Base-by-base conservation (phyloP, 441 rosid genomes). In the Euphorbia celastroides region DNA sequence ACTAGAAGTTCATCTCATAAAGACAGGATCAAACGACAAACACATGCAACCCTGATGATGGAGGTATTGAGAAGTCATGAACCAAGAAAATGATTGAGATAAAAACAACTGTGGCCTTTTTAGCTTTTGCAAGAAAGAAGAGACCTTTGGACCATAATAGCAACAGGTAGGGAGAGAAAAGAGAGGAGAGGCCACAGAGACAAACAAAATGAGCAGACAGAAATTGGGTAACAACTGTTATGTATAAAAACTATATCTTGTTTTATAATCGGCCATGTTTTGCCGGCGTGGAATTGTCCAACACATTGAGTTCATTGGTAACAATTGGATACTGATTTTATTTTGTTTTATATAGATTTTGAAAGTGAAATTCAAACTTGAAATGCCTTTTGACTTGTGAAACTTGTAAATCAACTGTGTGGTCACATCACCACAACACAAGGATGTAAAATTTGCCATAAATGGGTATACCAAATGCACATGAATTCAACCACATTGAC, bases 41-140 rank as follows among this genome's bases (percentile, higher is more conserved):
- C 20, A 26, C 30, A 57, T 57, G 23, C 36, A 55, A 17, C 30
- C 57, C 16, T 55, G 31, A 6, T 26, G 38, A 66, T n/a, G 28
- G 63, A 57, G 28, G 48, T 27, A 32, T 27, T 13, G 20, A 7
- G 14, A 31, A 52, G 14, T 11, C 41, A 67, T 1, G 16, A 57
- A 54, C 1, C 7, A 16, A 36, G 10, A 19, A 30, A 67, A 5
- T 6, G 32, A 42, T 5, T 38, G 7, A 38, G 5, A 30, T 44
- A 58, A 57, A 62, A 32, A 19, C 69, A 42, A 56, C 63, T 23
- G 41, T 27, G 27, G n/a, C 56, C 42, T 42, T 57, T 65, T 57
- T 17, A 57, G 56, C 62, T 57, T 42, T 32, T 57, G 31, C 44
- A 26, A 44, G 70, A 11, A 5, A 28, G 30, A 58, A 44, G n/a